Evolutionary conservation across 2,329 filamentous ascomycete species (phyloP), one percentile per base, ranked within the genome.

Genomic region (Diplodia intermedia): DNA sequence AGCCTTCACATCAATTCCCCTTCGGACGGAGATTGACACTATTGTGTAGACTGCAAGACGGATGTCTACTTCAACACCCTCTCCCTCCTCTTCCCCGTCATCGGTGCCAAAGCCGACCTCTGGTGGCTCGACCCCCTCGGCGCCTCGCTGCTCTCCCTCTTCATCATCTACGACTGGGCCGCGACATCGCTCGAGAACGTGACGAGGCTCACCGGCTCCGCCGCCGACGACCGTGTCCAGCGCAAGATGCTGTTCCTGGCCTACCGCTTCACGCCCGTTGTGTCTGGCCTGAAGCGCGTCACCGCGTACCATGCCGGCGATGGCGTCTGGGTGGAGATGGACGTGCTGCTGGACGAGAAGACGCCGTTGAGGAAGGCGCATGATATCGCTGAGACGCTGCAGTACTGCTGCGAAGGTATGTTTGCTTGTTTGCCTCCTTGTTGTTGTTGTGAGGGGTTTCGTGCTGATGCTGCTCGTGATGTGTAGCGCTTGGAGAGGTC

Each of bases 51-150:
- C 72, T 89, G 87, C 75, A 87, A 88, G 75, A 87, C 86, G 0
- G 87, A 89, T 69, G 86, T 89, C 20, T 82, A 87, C 71, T 90
- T 90, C 79, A 89, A 89, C 74, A 86, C 86, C 0, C 82, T 89
- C 7, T 88, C 86, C 15, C 83, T 90, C 1, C 80, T 88, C 9
- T 90, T 89, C 72, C 87, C 87, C 0, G 79, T 89, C 33, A 83
- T 90, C 61, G 89, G 89, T 7, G 82, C 85, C 71, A 81, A 85
- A 60, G 80, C 85, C 4, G 75, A 86, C 29, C 73, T 89, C 15
- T 91, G 89, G 89, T 91, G 89, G 89, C 81, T 91, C 15, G 89
- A 91, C 74, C 85, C 85, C 7, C 80, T 85, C 0, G 89, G 89
- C 66, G 89, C 89, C 3, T 84, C 85, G 0, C 72, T 90, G 0